Evolutionary conservation across 176 grass and related monocot species (phyloP).

Genomic region (Saccharum officinarum): DNA sequence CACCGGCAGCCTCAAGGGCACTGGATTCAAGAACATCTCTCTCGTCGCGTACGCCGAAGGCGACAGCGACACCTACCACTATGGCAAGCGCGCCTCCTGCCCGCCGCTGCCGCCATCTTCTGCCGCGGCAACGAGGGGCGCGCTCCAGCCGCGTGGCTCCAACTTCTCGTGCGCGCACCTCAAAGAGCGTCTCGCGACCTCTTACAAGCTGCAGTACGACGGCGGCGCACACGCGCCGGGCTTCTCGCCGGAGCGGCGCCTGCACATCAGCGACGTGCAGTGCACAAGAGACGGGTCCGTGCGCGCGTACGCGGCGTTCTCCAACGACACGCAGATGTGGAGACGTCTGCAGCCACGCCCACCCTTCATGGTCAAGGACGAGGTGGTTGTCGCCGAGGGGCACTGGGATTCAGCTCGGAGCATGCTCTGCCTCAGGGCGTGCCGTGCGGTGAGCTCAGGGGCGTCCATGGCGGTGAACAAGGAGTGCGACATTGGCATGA

Average conservation of each 20-base stretch:
- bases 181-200: background rate
- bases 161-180: slow-evolving; percentile 3
- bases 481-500: slow-evolving; percentile 59
- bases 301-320: slow-evolving; percentile 46
- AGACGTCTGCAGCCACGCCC: background rate
- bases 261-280: slow-evolving; percentile 41
- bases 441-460: slow-evolving; percentile 18
- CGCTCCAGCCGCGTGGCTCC: background rate
- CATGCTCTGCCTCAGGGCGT: slow-evolving; percentile 52
- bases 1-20: slow-evolving; percentile 34
- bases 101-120: background rate
- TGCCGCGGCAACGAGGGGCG: background rate
- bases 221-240: background rate
- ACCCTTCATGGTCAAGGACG: background rate
- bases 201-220: slow-evolving; percentile 29
- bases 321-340: slow-evolving; percentile 23
- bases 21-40: slow-evolving; percentile 33
- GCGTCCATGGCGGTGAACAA: background rate
- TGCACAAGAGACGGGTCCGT: slow-evolving; percentile 34
- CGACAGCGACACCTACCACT: slow-evolving; percentile 37
- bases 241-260: background rate
- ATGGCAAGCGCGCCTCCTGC: slow-evolving; percentile 20
- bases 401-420: slow-evolving; percentile 39
- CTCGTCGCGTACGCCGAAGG: slow-evolving; percentile 51
- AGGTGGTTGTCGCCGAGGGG: slow-evolving; percentile 52